Conservation (phyloP, 2,329 filamentous ascomycete species). For the Coleophoma crateriformis region DNA sequence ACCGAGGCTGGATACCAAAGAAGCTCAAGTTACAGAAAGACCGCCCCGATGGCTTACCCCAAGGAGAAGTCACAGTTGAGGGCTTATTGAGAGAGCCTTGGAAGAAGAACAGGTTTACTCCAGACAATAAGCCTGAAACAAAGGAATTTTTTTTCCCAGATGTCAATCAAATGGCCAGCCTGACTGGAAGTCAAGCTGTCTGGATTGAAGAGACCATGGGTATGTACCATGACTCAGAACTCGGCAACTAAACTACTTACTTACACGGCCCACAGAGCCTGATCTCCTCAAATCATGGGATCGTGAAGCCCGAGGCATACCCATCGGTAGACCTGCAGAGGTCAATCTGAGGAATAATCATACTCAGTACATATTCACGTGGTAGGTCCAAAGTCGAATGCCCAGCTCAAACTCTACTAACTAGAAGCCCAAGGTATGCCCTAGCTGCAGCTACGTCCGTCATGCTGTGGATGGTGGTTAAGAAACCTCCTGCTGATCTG, state of each 20-base stretch:
- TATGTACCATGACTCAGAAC: constrained; percentile 33
- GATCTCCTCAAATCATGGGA: constrained; percentile 73
- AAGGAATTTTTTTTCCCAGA: constrained; percentile 94
- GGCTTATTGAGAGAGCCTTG: constrained; percentile 83
- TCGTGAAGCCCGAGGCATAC: constrained; percentile 74
- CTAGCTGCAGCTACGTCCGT: constrained; percentile 79
- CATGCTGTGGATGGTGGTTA: constrained; percentile 95
- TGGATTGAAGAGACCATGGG: constrained; percentile 97
- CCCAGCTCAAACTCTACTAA: background rate
- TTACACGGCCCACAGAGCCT: constrained; percentile 48
- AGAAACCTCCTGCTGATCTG: constrained; percentile 73
- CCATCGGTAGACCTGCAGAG: constrained; percentile 81
- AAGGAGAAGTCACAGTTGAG: constrained; percentile 70
- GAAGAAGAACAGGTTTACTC: constrained; percentile 98
- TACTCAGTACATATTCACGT: constrained; percentile 97
- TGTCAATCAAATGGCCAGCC: constrained; percentile 80
- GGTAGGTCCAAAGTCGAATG: constrained; percentile 51
- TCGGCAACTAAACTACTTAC: too few species aligned
- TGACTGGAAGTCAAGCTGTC: constrained; percentile 78
- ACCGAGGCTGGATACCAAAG: constrained; percentile 87
- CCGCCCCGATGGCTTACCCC: constrained; percentile 59
- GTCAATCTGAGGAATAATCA: constrained; percentile 96
- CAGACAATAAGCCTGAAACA: constrained; percentile 76
- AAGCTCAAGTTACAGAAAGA: constrained; percentile 59
- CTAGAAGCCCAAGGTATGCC: constrained; percentile 62